Evolutionary conservation across 108 stramenopile species (phyloP), one percentile per base, ranked within the genome.

Genomic region (Skeletonema marinoi): DNA sequence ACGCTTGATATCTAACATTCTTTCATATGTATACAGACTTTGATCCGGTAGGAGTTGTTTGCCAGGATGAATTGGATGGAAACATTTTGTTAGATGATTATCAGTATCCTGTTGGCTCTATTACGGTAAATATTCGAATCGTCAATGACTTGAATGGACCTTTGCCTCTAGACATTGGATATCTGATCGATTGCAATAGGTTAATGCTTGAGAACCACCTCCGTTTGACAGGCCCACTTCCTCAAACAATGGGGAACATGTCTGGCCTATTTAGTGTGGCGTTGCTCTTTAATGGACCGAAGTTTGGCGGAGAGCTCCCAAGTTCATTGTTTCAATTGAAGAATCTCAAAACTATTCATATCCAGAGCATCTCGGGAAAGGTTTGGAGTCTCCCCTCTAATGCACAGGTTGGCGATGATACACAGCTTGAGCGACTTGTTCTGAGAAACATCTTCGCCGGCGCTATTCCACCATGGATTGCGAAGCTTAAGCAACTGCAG

Each of bases 81-180:
- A 11, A 2, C 39, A 2, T 41, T 0, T 0, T 41, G 39, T 41
- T 12, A 12, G 11, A 41, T 12, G 39, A 41, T 11, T 12, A 41
- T 41, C 39, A 41, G 12, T 12, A 12, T 10, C 11, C 39, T 41
- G 39, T 41, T 41, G 39, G 1, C 39, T 12, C 12, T 41, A 11
- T 41, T 11, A 12, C 0, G 9, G 2, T 41, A 0, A 41, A 41
- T 41, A 41, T 41, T 12, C 10, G 39, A n/a, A 6, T 19, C 19
- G 19, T 6, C 1, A 87, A 86, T 56, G 48, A 46, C 4, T 36
- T 89, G 11, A 74, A 69, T 29, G 88, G 88, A 6, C 36, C 64
- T 10, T 64, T 89, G 30, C 81, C 86, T 30, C 32, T 73, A 32
- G 68, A 73, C 25, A 38, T 86, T 29, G 86, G 81, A 17, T 60